Conservation (phyloP, 148 eudicot species). For the Rhododendron ferrugineum region DNA sequence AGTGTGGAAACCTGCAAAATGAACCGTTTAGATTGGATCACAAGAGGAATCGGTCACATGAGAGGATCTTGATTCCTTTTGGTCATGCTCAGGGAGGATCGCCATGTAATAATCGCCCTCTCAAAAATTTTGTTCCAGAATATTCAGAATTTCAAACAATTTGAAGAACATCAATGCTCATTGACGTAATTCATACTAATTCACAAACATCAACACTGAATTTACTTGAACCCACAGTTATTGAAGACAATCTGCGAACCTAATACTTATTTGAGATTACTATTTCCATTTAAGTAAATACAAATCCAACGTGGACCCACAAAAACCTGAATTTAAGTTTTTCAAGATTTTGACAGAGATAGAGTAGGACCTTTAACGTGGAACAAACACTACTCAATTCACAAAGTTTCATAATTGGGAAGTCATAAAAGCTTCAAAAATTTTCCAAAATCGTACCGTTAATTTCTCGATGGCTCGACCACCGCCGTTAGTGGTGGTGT, state of each 20-base stretch:
- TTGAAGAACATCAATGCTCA: not conserved
- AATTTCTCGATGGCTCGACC: slow-evolving; percentile 21
- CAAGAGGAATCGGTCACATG: not conserved
- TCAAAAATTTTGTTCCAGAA: not conserved
- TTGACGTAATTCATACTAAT: not conserved
- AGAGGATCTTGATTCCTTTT: not conserved
- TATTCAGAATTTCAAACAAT: not conserved
- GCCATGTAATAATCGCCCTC: not conserved
- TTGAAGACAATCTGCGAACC: not conserved
- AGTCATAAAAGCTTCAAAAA: not conserved
- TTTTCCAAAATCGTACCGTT: slow-evolving; percentile 21
- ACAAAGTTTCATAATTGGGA: slow-evolving; percentile 2
- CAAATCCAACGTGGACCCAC: no score
- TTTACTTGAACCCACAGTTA: not conserved
- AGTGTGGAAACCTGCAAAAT: no score
- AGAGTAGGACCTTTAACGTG: no score
- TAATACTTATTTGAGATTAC: not conserved
- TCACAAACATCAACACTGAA: not conserved
- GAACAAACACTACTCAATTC: not conserved
- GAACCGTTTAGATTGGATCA: no score
- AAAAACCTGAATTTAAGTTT: no score
- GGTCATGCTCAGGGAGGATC: not conserved
- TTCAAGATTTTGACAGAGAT: no score
- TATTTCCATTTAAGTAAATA: no score
- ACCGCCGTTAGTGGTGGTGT: not conserved